Percentiles rank a stretch among this genome's conserved stretches.
Conservation (phyloP, 2,329 filamentous ascomycete genomes). For the Colletotrichum liaoningense region DNA sequence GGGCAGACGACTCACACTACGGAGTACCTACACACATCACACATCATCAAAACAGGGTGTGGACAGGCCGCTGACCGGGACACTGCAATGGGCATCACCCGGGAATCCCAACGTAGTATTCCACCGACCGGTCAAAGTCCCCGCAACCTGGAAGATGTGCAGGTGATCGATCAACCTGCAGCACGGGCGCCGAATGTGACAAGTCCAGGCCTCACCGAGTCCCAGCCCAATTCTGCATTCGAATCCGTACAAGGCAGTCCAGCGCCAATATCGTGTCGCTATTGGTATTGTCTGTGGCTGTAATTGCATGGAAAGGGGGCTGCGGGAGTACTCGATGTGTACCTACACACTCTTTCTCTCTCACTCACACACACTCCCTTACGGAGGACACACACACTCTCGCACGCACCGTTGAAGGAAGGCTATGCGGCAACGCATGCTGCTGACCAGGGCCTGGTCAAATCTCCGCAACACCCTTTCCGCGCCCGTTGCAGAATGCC, state of each 20-base stretch:
- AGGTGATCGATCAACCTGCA: constrained; percentile 32
- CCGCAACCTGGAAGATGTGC: constrained; percentile 26
- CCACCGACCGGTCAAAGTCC: constrained; percentile 32
- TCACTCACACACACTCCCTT: neutral
- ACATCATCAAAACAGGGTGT: constrained; percentile 2
- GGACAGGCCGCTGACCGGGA: constrained; percentile 27
- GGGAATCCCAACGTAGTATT: constrained; percentile 19
- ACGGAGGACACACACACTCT: neutral
- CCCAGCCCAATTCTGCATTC: constrained; percentile 5
- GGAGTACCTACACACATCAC: too few relatives aligned
- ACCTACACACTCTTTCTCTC: neutral
- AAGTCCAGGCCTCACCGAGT: constrained; percentile 20
- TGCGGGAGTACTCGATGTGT: neutral
- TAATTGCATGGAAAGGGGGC: neutral
- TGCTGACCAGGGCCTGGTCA: constrained; percentile 21
- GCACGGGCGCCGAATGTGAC: constrained; percentile 24
- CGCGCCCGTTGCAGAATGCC: neutral
- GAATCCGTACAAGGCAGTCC: neutral
- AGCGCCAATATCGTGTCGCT: neutral
- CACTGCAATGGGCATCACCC: constrained; percentile 21
- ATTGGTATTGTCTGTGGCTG: neutral
- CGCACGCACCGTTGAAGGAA: neutral
- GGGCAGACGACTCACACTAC: neutral
- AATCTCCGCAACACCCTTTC: constrained; percentile 8
- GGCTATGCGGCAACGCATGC: neutral